Conservation (phyloP, 768 basidiomycete species). For the Pleurotus salmoneostramineus region DNA sequence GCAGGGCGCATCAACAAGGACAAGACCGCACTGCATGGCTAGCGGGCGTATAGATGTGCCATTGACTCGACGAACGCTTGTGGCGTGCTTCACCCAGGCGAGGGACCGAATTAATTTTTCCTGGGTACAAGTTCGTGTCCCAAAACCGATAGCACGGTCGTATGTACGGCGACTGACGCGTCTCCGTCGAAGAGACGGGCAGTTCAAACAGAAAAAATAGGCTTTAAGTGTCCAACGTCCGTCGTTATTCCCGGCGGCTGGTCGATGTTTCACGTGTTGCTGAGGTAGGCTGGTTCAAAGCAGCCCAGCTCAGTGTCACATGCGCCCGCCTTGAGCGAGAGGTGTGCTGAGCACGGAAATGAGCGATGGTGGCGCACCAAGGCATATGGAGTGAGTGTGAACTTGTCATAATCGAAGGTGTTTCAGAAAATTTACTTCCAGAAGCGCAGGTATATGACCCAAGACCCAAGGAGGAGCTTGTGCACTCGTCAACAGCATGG, state of each 20-base stretch:
- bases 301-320: neutral
- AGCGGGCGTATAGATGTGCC: neutral
- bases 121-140: too few relatives aligned
- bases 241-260: neutral
- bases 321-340: neutral
- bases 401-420: neutral
- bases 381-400: conserved; percentile 3
- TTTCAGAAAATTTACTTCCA: conserved; percentile 9
- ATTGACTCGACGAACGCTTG: neutral
- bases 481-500: neutral
- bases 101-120: too few relatives aligned
- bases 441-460: conserved; percentile 1
- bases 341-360: neutral
- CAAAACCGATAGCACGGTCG: too few relatives aligned
- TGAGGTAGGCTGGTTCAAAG: neutral
- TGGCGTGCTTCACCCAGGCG: too few relatives aligned
- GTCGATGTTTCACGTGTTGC: neutral
- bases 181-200: too few relatives aligned
- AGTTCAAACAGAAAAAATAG: neutral
- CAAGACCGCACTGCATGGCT: too few relatives aligned
- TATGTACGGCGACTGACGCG: too few relatives aligned
- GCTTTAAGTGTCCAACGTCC: conserved; percentile 3
- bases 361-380: conserved; percentile 6
- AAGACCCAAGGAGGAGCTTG: neutral
- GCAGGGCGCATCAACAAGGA: too few relatives aligned